These are phyloP conservation scores for Nitzschia sp. DNA, from an alignment of 108 stramenopile species.

Conservation along the genomic window DNA sequence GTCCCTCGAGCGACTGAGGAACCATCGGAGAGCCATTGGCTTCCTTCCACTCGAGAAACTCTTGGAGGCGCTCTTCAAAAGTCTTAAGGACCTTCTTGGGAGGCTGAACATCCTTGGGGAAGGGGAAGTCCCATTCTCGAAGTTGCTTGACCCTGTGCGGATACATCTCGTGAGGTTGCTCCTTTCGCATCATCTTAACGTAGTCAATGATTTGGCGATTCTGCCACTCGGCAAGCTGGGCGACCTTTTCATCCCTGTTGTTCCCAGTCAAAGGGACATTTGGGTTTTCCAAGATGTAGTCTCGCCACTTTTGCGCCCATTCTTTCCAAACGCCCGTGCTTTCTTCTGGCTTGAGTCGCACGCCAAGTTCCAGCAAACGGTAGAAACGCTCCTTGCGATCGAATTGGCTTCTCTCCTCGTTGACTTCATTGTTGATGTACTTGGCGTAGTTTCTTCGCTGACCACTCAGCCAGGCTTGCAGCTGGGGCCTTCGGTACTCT, in stretches of 20 bases:
- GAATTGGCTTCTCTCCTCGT: neutral
- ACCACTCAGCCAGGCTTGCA: neutral
- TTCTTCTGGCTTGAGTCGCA: neutral
- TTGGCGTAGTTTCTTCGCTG: neutral
- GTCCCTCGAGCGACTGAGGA: neutral
- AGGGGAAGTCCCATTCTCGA: neutral
- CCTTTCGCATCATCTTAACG: conserved; percentile 1
- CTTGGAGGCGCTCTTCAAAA: neutral
- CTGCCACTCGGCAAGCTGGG: neutral
- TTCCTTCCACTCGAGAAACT: neutral
- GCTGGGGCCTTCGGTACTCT: neutral
- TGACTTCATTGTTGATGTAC: neutral
- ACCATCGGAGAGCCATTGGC: neutral
- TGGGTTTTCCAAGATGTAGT: neutral
- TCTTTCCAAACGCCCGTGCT: neutral
- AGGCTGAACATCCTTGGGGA: neutral
- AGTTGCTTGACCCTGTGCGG: neutral
- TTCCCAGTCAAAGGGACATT: neutral
- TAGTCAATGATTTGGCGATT: neutral
- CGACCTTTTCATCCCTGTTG: neutral
- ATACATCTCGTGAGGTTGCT: neutral
- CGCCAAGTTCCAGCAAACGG: neutral
- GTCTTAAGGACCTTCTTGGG: conserved; percentile 2
- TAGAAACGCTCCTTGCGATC: neutral
- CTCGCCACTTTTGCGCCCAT: neutral